These are phyloP conservation scores for Linderniella brevidens DNA, from an alignment of 257 asterid species.

Conservation along the genomic window DNA sequence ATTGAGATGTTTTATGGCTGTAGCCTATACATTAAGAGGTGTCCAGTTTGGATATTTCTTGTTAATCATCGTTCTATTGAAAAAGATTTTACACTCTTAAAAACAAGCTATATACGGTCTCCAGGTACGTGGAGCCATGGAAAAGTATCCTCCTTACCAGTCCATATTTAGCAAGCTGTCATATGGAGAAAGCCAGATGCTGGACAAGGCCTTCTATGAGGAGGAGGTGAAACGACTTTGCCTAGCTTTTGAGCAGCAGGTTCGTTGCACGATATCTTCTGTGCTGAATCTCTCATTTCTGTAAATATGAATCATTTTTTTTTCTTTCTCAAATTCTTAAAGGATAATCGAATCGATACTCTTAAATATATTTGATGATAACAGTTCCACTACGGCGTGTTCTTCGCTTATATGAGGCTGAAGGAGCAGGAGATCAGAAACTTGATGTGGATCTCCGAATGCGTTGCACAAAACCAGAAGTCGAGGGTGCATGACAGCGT, in stretches of 20 bases:
- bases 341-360: background rate
- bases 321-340: background rate
- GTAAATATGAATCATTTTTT: background rate
- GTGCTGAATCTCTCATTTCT: background rate
- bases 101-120: too few species aligned
- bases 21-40: too few species aligned
- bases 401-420: constrained; percentile 75
- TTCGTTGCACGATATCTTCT: constrained; percentile 13
- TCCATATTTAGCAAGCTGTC: constrained; percentile 59
- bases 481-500: constrained; percentile 76
- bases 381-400: constrained; percentile 86
- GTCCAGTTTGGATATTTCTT: too few species aligned
- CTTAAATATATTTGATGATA: constrained; percentile 1
- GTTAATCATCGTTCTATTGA: too few species aligned
- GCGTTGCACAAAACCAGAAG: constrained; percentile 82
- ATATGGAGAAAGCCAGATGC: constrained; percentile 93
- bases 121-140: constrained; percentile 53
- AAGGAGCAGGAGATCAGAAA: constrained; percentile 90
- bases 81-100: too few species aligned
- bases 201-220: constrained; percentile 89
- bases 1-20: background rate
- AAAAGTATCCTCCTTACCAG: constrained; percentile 79
- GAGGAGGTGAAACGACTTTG: constrained; percentile 92
- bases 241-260: constrained; percentile 91
- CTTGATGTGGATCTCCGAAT: constrained; percentile 88